These are phyloP conservation scores for Schizochytrium sp. DNA, from an alignment of 108 stramenopile species.

Conservation along the genomic window DNA sequence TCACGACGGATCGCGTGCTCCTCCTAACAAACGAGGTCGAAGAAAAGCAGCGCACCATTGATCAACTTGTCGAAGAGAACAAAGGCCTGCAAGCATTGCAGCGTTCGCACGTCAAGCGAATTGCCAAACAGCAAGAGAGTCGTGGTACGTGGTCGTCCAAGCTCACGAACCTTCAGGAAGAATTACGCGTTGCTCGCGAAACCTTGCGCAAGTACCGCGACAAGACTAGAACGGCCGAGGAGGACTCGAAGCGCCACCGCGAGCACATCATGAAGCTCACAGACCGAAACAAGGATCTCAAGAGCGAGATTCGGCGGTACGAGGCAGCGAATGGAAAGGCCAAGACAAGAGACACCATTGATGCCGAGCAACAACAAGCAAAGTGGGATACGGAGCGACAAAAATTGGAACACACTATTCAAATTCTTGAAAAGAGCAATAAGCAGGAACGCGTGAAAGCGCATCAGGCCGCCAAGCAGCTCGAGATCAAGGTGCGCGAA, in stretches of 20 bases:
- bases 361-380: neutral
- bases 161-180: neutral
- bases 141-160: neutral
- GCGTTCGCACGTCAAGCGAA: neutral
- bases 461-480: neutral
- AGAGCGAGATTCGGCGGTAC: neutral
- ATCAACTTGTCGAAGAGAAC: neutral
- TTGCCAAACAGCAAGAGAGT: neutral
- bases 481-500: neutral
- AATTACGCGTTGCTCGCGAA: neutral
- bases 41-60: neutral
- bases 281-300: neutral
- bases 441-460: constrained; percentile 9
- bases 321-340: neutral
- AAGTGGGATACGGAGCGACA: neutral
- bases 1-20: neutral
- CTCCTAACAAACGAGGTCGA: neutral
- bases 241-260: neutral
- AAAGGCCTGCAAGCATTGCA: neutral
- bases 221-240: neutral
- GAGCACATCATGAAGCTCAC: constrained; percentile 6
- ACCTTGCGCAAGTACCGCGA: neutral
- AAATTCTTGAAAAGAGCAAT: neutral
- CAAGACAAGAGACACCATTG: neutral
- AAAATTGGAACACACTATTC: neutral